Evolutionary conservation across 345 rosid genomes (phyloP), one percentile per base, ranked within the genome.

Genomic region (Odontarrhena argentea): DNA sequence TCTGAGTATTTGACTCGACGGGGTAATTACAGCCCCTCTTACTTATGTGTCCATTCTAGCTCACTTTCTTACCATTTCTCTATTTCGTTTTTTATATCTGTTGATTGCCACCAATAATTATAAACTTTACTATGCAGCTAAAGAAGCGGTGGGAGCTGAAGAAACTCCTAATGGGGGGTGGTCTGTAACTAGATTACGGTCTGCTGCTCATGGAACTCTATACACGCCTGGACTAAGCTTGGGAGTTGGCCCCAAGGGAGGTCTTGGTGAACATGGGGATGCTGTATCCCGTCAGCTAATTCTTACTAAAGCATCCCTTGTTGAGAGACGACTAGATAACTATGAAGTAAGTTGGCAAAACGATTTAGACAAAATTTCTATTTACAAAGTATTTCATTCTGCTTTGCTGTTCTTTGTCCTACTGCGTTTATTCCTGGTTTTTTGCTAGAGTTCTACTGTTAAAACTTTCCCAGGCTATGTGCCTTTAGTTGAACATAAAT

Each of bases 181-280:
- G 97, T 85, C 86, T 58, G 96, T 94, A 32, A 86, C 91, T 68
- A 82, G 93, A 80, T 79, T 94, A 75, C 85, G 99, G 28, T 82
- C 96, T 77, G 91, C 91, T 69, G 96, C 96, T 55, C 99, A 79
- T 82, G 99, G 97, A 79, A 94, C 99, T 68, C 70, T 86, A 66
- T 83, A 87, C 77, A 76, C 85, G 78, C 80, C 91, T 30, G 97
- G 95, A 67, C 80, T 86, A 75, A 85, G 79, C 68, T 88, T 94
- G 79, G 86, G 76, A 59, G 78, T 94, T 67, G 99, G 97, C 52
- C 96, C 97, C 35, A 91, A 86, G 80, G 99, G 97, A 64, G 97
- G 97, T 54, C 88, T 91, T 73, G 99, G 99, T 69, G 97, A 91
- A 65, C 91, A 84, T 78, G 99, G 99, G 65, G 99, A 88, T 88